These are phyloP conservation scores for Komagataella mondaviorum DNA, from an alignment of 805 yeast genomes.

Conservation along the genomic window DNA sequence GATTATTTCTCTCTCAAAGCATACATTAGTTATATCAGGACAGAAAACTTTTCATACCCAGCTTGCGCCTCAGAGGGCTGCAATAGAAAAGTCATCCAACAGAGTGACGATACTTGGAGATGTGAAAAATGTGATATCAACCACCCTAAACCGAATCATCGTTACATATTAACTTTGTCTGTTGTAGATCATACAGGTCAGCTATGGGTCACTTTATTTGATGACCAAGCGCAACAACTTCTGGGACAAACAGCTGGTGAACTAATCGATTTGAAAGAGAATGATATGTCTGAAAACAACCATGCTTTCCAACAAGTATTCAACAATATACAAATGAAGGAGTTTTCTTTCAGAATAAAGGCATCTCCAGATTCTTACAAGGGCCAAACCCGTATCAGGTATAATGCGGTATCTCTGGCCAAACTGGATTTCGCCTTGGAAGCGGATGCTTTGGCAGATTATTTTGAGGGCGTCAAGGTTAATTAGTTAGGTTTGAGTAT, in stretches of 20 bases:
- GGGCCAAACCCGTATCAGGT: slow-evolving; percentile 65
- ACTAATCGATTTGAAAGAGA: slow-evolving; percentile 31
- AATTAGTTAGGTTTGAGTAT: slow-evolving; percentile 9
- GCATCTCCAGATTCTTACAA: slow-evolving; percentile 80
- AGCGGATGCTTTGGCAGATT: slow-evolving; percentile 39
- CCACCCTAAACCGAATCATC: slow-evolving; percentile 55
- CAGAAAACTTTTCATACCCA: slow-evolving; percentile 77
- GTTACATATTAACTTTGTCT: slow-evolving; percentile 68
- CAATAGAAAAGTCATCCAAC: slow-evolving; percentile 72
- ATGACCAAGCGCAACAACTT: slow-evolving; percentile 64
- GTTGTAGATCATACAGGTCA: slow-evolving; percentile 76
- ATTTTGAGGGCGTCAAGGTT: slow-evolving; percentile 20
- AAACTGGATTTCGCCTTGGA: slow-evolving; percentile 46
- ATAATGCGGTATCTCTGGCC: slow-evolving; percentile 43
- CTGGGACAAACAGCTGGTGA: slow-evolving; percentile 52
- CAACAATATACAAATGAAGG: slow-evolving; percentile 39
- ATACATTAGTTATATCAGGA: slow-evolving; percentile 52
- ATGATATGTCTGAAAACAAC: slow-evolving; percentile 22
- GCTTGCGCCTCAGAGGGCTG: slow-evolving; percentile 74
- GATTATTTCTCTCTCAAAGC: slow-evolving; percentile 74
- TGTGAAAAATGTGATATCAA: slow-evolving; percentile 83
- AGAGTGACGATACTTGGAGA: slow-evolving; percentile 68
- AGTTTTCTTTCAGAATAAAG: slow-evolving; percentile 61
- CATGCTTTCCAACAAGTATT: slow-evolving; percentile 32
- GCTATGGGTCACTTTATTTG: slow-evolving; percentile 78